phyloP scores from a whole-genome alignment of 1,284 basidiomycete genomes.

The Hemileia vastatrix region DNA sequence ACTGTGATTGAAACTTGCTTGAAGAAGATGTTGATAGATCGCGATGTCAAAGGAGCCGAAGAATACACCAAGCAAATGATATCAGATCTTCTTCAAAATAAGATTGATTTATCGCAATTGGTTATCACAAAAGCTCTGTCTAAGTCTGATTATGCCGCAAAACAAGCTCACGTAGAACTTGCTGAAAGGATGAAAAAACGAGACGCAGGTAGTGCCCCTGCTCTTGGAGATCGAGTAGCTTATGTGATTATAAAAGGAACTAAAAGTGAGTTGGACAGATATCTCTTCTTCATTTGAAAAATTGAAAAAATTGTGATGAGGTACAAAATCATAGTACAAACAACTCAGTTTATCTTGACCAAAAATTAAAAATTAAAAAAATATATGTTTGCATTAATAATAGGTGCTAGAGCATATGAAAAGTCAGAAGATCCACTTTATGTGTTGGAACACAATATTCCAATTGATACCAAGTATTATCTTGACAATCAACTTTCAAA shows the following conservation, averaged over 20 bases:
- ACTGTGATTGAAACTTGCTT: slow-evolving; percentile 93
- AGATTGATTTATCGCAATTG: slow-evolving; percentile 91
- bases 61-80: slow-evolving; percentile 90
- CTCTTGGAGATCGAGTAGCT: slow-evolving; percentile 86
- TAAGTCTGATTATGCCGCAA: slow-evolving; percentile 76
- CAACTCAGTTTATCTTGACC: background rate
- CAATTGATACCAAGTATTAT: slow-evolving; percentile 93
- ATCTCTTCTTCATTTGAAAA: too few species aligned
- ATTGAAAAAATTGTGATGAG: too few species aligned
- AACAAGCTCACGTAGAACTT: slow-evolving; percentile 89
- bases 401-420: slow-evolving; percentile 91
- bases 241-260: slow-evolving; percentile 94
- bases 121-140: slow-evolving; percentile 93
- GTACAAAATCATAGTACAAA: background rate
- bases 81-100: slow-evolving; percentile 84
- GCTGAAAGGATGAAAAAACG: slow-evolving; percentile 88
- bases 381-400: background rate
- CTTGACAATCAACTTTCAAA: slow-evolving; percentile 93
- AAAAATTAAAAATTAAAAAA: background rate
- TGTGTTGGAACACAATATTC: slow-evolving; percentile 89
- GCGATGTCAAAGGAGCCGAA: slow-evolving; percentile 82
- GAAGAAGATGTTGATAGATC: slow-evolving; percentile 89
- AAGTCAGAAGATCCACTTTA: slow-evolving; percentile 94
- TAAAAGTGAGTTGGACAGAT: slow-evolving; percentile 55
- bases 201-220: slow-evolving; percentile 77